Base-by-base conservation (phyloP, 2,329 filamentous ascomycete genomes). In the Microcyclosporella mali region DNA sequence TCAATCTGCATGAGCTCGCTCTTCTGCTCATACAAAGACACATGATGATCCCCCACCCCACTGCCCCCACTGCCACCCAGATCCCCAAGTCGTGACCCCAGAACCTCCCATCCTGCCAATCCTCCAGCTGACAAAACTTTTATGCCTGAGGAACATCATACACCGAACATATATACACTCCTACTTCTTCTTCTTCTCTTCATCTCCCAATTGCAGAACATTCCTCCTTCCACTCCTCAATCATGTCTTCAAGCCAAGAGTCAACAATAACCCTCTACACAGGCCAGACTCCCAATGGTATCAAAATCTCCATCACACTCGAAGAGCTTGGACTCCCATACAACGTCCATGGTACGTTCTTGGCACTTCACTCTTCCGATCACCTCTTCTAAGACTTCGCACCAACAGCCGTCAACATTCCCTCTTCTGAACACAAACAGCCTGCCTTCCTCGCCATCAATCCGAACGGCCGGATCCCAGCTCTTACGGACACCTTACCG, bases 371-470 rank as follows among this genome's bases (percentile, higher is more conserved):
- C 21, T 25, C 21, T 25, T n/a, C n/a, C n/a, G n/a, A n/a, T n/a
- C 21, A 25, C 9, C 21, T 9, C 21, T 25, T 25, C 21, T 25
- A 25, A 25, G 6, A 25, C 21, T 25, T 9, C 21, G 4, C 21
- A 4, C n/a, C n/a, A n/a, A n/a, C 21, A 25, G 21, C 21, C 21
- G 21, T 94, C 57, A 74, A 84, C n/a, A 75, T 92, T 45, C 69
- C 64, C 51, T 84, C 84, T 47, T 84, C 87, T 14, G 40, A 49
- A 40, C 87, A 92, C 57, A 94, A 90, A 56, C 76, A 90, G 63
- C 78, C 78, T 11, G 94, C 86, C 86, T 95, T 90, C 68, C 76
- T 92, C 28, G 80, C 81, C 37, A 92, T 95, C 69, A 95, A 95
- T 67, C 88, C 88, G 50, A 95, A 95, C 64, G 88, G 35, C n/a